Conservation (phyloP, 495 filamentous ascomycete genomes). For the Neurospora sp. region DNA sequence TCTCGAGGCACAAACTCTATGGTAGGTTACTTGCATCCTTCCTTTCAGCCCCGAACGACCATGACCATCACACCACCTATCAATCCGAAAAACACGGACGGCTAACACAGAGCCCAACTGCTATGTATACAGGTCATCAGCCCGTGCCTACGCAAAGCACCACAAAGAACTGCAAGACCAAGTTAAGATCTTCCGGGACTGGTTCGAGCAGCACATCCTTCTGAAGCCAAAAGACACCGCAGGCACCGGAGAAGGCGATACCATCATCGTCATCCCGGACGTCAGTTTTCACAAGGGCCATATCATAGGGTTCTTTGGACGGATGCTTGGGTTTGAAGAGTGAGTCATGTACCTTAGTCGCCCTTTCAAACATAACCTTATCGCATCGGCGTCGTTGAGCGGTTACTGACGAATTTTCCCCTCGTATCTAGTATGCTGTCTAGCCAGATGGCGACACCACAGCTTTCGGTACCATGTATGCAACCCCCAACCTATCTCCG, state of each 20-base stretch:
- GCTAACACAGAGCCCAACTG: too few relatives aligned
- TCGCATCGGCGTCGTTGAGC: neutral
- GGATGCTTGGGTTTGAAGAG: neutral
- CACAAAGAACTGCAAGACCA: neutral
- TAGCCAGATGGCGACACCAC: neutral
- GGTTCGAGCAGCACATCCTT: conserved; percentile 7
- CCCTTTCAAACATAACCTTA: neutral
- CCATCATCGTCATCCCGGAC: conserved; percentile 12
- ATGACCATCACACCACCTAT: too few relatives aligned
- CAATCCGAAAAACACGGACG: too few relatives aligned
- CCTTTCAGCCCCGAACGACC: neutral
- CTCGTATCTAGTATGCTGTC: too few relatives aligned
- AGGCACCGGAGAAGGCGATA: neutral
- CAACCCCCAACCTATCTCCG: neutral
- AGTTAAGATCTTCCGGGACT: conserved; percentile 8
- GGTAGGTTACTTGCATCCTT: neutral
- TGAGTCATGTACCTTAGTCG: neutral
- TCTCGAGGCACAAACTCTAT: neutral
- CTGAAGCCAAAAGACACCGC: neutral
- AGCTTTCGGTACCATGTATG: neutral
- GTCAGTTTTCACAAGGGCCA: neutral
- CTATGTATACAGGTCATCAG: conserved; percentile 3
- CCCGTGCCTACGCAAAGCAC: neutral
- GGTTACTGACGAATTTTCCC: neutral
- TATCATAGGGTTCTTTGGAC: neutral